Evolutionary conservation across 805 yeast species (phyloP).

Genomic region (Candida gorgasii): DNA sequence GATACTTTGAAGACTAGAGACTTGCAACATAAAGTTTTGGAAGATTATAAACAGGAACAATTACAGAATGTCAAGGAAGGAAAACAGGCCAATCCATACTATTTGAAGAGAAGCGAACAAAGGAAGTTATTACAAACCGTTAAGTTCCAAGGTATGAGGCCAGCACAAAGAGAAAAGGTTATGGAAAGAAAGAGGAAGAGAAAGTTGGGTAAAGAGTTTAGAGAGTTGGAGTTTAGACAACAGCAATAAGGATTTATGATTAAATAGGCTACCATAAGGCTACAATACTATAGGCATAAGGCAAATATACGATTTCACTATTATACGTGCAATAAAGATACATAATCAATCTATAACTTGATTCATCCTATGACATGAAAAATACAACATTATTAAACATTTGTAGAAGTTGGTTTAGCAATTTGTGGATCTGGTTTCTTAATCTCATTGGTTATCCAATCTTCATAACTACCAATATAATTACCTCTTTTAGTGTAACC

Average conservation of each 20-base stretch:
- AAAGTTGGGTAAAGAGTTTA: conserved; percentile 79
- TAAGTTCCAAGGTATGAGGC: conserved; percentile 72
- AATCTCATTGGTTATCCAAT: conserved; percentile 61
- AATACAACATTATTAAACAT: not conserved
- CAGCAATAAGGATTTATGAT: conserved; percentile 10
- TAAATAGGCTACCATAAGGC: no score
- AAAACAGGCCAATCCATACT: conserved; percentile 53
- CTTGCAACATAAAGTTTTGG: conserved; percentile 64
- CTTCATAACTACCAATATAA: conserved; percentile 83
- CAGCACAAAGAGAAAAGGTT: conserved; percentile 72
- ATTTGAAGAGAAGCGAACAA: conserved; percentile 68
- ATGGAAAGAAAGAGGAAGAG: conserved; percentile 87
- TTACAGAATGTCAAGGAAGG: conserved; percentile 47
- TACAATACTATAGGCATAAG: no score
- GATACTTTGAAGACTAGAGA: conserved; percentile 74
- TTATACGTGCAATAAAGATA: conserved; percentile 2
- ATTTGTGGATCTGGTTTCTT: conserved; percentile 7
- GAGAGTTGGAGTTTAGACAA: conserved; percentile 48
- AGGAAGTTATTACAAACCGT: conserved; percentile 74
- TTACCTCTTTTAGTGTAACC: conserved; percentile 85
- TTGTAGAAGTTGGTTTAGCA: conserved; percentile 2
- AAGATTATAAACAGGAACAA: conserved; percentile 57
- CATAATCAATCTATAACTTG: conserved; percentile 8
- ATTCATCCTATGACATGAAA: conserved; percentile 6
- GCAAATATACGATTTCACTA: no score